Evolutionary conservation across 345 rosid species (phyloP).

Genomic region (Pseudoturritis turrita): DNA sequence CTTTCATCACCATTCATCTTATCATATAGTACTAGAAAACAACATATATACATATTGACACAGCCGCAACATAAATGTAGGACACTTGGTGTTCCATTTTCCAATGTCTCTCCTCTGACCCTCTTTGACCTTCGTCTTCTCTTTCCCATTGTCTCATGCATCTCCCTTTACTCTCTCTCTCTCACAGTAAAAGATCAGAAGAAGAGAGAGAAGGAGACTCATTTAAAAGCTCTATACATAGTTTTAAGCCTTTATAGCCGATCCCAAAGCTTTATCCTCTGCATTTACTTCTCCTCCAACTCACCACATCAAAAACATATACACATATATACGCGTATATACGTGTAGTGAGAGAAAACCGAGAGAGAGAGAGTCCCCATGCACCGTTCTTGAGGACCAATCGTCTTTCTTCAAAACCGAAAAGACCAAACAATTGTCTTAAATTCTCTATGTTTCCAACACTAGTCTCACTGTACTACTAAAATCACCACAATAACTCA

Average conservation of each 20-base stretch:
- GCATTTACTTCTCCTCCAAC: conserved; percentile 23
- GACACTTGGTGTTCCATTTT: conserved; percentile 7
- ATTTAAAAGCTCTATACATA: conserved; percentile 3
- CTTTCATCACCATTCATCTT: too few relatives aligned
- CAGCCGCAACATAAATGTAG: conserved; percentile 17
- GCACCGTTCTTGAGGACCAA: conserved; percentile 27
- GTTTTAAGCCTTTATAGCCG: neutral
- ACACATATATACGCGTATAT: neutral
- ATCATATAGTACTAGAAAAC: too few relatives aligned
- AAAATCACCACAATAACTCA: neutral
- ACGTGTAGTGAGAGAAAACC: neutral
- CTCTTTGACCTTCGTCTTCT: conserved; percentile 24
- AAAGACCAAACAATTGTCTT: conserved; percentile 17
- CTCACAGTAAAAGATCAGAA: neutral
- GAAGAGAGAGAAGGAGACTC: neutral
- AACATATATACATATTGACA: neutral
- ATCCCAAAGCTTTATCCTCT: conserved; percentile 9
- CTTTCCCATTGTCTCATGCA: conserved; percentile 14
- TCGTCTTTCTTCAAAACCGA: neutral
- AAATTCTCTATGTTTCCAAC: conserved; percentile 12
- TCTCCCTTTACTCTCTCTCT: neutral
- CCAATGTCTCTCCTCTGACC: conserved; percentile 21
- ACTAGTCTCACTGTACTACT: neutral
- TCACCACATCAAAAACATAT: neutral
- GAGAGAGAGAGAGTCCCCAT: conserved; percentile 6